phyloP scores from a whole-genome alignment of 495 filamentous ascomycete genomes.

The Alectoria sarmentosa region DNA sequence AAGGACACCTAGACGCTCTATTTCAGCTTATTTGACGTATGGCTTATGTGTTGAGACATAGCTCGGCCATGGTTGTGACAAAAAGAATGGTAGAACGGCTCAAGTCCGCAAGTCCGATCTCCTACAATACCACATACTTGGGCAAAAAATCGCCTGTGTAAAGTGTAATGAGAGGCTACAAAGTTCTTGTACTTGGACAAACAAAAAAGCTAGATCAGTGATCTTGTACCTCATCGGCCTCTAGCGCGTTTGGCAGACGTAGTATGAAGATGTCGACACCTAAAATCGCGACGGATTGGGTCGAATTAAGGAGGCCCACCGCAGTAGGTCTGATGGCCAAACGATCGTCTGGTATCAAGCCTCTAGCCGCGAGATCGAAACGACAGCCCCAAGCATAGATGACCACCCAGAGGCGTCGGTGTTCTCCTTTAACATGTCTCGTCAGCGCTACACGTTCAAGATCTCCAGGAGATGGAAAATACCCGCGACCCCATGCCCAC shows the following conservation, averaged over 20 bases:
- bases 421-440: background rate
- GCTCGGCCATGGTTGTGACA: no score
- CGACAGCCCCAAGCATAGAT: background rate
- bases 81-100: background rate
- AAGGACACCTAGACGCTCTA: background rate
- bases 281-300: background rate
- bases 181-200: background rate
- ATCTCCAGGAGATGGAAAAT: background rate
- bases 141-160: background rate
- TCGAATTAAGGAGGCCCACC: background rate
- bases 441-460: background rate
- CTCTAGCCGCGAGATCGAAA: background rate
- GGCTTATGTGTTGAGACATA: background rate
- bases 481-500: background rate
- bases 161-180: background rate
- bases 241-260: background rate
- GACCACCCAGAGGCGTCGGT: background rate
- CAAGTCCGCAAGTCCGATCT: background rate
- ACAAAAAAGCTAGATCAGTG: background rate
- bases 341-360: background rate
- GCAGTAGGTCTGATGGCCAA: background rate
- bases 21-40: background rate
- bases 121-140: background rate
- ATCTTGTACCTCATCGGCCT: background rate
- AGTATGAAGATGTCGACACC: background rate